Evolutionary conservation across 2,329 filamentous ascomycete species (phyloP).

Genomic region (Sporothrix pallida): DNA sequence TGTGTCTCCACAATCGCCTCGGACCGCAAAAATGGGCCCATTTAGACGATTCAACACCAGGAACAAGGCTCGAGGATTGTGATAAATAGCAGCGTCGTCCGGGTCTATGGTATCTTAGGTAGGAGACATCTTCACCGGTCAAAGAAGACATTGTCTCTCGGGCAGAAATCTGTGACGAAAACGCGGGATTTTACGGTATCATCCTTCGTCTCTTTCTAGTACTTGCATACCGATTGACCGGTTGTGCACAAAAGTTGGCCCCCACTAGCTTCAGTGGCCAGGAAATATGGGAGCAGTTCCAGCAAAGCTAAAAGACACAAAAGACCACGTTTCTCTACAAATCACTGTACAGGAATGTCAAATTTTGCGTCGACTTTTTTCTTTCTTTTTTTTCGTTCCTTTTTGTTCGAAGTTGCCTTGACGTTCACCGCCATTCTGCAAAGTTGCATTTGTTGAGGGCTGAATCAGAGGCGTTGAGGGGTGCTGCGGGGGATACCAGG

Average conservation of each 20-base stretch:
- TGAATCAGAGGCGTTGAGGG: not conserved
- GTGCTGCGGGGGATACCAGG: not conserved
- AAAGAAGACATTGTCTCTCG: not conserved
- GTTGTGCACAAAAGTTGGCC: too few species aligned
- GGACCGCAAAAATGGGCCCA: slow-evolving; percentile 14
- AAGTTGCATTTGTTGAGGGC: slow-evolving; percentile 16
- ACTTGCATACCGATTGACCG: too few species aligned
- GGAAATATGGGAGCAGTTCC: too few species aligned
- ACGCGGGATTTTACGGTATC: too few species aligned
- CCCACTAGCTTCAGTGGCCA: too few species aligned
- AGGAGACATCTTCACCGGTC: not conserved
- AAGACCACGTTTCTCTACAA: too few species aligned
- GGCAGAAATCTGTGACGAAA: too few species aligned
- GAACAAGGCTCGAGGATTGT: not conserved
- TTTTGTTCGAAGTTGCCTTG: not conserved
- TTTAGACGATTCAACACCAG: not conserved
- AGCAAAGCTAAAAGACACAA: too few species aligned
- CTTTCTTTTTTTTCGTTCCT: too few species aligned
- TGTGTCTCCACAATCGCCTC: slow-evolving; percentile 20
- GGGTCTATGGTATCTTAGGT: not conserved
- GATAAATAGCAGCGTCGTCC: not conserved
- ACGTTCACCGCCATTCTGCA: slow-evolving; percentile 12
- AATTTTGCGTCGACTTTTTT: not conserved
- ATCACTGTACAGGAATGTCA: too few species aligned
- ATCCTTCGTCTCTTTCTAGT: too few species aligned